Percentiles rank a stretch among this genome's conserved stretches.
Conservation (phyloP, 305 asterid genomes). For the Ruellia speciosa region DNA sequence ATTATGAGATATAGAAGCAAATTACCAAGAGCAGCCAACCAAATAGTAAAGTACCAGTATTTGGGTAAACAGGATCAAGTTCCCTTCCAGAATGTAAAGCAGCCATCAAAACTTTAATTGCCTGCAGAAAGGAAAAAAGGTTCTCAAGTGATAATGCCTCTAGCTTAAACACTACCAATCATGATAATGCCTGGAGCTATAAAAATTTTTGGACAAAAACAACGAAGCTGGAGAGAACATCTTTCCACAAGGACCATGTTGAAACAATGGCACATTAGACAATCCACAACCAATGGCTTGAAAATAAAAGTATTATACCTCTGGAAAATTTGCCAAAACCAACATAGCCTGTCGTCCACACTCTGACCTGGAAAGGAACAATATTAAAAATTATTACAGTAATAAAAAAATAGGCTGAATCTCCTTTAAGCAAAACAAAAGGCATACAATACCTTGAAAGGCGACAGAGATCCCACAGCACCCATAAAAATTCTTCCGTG, state of each 20-base stretch:
- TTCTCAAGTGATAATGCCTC: too few relatives aligned
- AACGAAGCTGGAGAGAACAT: slow-evolving; percentile 6
- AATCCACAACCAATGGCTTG: slow-evolving; percentile 12
- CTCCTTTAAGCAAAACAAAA: slow-evolving; percentile 23
- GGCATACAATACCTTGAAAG: slow-evolving; percentile 60
- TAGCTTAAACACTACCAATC: slow-evolving; percentile 16
- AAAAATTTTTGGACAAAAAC: not conserved
- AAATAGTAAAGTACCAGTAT: slow-evolving; percentile 27
- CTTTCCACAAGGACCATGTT: slow-evolving; percentile 16
- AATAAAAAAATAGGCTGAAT: slow-evolving; percentile 7
- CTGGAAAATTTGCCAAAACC: slow-evolving; percentile 81
- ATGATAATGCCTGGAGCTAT: slow-evolving; percentile 7
- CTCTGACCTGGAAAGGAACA: slow-evolving; percentile 58
- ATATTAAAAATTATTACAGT: slow-evolving; percentile 19
- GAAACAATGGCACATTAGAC: slow-evolving; percentile 8
- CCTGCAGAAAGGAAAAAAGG: slow-evolving; percentile 44
- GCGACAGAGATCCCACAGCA: slow-evolving; percentile 90
- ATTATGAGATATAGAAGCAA: slow-evolving; percentile 19
- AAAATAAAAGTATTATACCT: slow-evolving; percentile 39
- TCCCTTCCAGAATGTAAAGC: slow-evolving; percentile 75
- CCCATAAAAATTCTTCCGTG: slow-evolving; percentile 88
- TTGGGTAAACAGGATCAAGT: slow-evolving; percentile 60
- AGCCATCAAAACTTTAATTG: slow-evolving; percentile 59
- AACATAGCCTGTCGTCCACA: slow-evolving; percentile 93
- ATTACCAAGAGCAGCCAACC: slow-evolving; percentile 8